Evolutionary conservation across 257 asterid genomes (phyloP).

Genomic region (Solanum medicagineum): DNA sequence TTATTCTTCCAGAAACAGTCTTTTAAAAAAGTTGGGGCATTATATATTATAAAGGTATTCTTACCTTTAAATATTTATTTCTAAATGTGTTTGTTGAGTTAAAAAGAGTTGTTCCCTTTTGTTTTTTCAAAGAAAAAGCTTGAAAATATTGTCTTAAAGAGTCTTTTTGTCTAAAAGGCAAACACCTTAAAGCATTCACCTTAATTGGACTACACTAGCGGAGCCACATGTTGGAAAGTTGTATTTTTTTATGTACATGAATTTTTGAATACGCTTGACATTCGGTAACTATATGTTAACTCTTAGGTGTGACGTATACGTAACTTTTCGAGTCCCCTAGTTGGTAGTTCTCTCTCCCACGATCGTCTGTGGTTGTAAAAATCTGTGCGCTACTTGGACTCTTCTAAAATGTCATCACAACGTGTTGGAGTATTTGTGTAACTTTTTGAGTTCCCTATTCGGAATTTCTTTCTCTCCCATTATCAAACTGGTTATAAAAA

Average conservation of each 20-base stretch:
- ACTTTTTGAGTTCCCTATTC: background rate
- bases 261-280: background rate
- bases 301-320: background rate
- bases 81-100: background rate
- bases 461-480: background rate
- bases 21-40: background rate
- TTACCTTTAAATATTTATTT: background rate
- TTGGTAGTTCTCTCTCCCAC: background rate
- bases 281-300: background rate
- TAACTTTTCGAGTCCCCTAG: background rate
- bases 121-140: background rate
- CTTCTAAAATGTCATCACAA: background rate
- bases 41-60: background rate
- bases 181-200: background rate
- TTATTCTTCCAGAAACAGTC: background rate
- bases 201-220: background rate
- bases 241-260: background rate
- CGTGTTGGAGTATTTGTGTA: background rate
- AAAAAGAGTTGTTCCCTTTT: background rate
- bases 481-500: background rate
- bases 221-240: background rate
- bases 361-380: background rate
- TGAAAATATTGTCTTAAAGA: background rate
- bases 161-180: background rate
- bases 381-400: background rate